These are phyloP conservation scores for Zizania latifolia DNA, from an alignment of 176 grass and related monocot genomes.

Conservation along the genomic window DNA sequence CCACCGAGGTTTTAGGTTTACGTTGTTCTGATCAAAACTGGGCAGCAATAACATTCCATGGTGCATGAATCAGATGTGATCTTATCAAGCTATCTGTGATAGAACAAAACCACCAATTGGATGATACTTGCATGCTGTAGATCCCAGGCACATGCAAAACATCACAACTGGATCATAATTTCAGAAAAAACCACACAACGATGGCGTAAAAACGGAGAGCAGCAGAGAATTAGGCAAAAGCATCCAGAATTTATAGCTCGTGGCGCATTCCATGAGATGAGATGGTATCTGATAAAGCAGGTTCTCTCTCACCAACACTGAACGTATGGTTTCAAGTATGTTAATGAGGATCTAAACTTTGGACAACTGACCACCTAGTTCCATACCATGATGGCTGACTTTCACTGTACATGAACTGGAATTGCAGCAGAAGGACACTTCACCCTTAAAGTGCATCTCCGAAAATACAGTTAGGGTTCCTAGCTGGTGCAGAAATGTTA, in stretches of 20 bases:
- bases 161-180: background rate
- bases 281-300: background rate
- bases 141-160: background rate
- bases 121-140: no score
- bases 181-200: background rate
- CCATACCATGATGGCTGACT: background rate
- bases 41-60: background rate
- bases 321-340: background rate
- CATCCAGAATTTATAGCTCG: background rate
- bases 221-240: background rate
- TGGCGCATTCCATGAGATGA: background rate
- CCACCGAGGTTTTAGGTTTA: no score
- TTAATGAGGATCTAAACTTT: background rate
- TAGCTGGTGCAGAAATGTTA: background rate
- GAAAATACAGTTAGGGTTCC: background rate
- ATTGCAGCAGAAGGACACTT: slow-evolving; percentile 1
- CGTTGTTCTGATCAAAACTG: no score
- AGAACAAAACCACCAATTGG: no score
- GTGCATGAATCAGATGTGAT: background rate
- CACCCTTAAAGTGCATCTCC: background rate
- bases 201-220: background rate
- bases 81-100: background rate
- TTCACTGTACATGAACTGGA: slow-evolving; percentile 10
- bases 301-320: background rate
- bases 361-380: background rate